A percentile compares a stretch with the other conserved stretches of the same genome.
Evolutionary conservation across 139 green algal species (phyloP).

Genomic region (Tetradesmus obliquus): DNA sequence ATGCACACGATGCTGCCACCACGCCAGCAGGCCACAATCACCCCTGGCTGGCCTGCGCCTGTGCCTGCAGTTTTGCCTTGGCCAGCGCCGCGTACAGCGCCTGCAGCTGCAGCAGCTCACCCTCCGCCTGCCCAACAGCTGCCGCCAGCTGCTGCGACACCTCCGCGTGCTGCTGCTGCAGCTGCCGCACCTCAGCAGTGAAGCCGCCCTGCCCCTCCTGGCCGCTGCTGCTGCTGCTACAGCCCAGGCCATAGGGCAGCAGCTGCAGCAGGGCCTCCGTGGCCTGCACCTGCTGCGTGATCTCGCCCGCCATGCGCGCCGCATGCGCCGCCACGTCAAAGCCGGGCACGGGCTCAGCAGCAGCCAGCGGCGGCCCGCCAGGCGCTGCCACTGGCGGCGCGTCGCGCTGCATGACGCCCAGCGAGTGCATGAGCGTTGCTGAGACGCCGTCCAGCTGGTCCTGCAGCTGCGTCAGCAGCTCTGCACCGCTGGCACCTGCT

Average conservation of each 20-base stretch:
- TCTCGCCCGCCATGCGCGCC: conserved; percentile 1
- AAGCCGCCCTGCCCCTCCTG: background rate
- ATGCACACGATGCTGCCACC: background rate
- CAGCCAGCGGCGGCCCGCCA: background rate
- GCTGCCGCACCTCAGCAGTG: background rate
- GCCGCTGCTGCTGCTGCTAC: conserved; percentile 13
- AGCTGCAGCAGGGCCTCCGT: conserved; percentile 4
- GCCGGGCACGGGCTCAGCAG: background rate
- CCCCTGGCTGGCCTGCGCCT: background rate
- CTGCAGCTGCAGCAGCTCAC: conserved; percentile 31
- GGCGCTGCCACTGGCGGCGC: conserved; percentile 4
- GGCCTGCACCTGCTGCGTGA: background rate
- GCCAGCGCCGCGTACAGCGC: conserved; percentile 35
- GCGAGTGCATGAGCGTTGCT: conserved; percentile 1
- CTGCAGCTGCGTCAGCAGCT: conserved; percentile 45
- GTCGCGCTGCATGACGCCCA: conserved; percentile 40
- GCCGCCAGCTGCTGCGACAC: conserved; percentile 8
- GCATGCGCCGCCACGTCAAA: background rate
- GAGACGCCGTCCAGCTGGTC: conserved; percentile 25
- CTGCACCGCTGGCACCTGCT: background rate
- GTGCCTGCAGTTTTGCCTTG: conserved; percentile 3
- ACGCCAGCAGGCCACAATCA: background rate
- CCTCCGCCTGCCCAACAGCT: conserved; percentile 17
- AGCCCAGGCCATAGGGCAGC: conserved; percentile 6
- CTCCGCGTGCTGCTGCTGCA: conserved; percentile 37